Conservation (phyloP, 805 yeast genomes). For the Brettanomyces nanus region DNA sequence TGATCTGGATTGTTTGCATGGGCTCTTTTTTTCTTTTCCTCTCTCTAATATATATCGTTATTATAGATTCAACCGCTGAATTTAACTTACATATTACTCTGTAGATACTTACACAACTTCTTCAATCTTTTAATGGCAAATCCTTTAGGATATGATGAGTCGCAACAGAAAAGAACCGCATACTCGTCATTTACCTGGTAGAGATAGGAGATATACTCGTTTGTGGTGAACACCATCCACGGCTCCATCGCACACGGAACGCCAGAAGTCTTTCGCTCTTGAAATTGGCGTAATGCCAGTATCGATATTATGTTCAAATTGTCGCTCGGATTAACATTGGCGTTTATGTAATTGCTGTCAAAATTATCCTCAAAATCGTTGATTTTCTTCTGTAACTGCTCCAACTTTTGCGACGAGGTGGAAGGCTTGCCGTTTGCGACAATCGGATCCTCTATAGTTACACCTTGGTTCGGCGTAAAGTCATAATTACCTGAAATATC, state of each 20-base stretch:
- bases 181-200: constrained; percentile 16
- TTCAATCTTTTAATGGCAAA: constrained; percentile 22
- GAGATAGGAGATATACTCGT: constrained; percentile 16
- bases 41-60: too few species aligned
- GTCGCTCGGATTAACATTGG: constrained; percentile 23
- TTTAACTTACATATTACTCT: background rate
- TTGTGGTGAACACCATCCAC: constrained; percentile 23
- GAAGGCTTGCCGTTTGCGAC: too few species aligned
- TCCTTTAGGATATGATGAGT: constrained; percentile 21
- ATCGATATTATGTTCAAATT: constrained; percentile 24
- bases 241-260: constrained; percentile 1
- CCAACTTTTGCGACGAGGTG: too few species aligned
- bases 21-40: too few species aligned
- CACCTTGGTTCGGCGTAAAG: background rate
- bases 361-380: constrained; percentile 11
- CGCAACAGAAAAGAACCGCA: constrained; percentile 22
- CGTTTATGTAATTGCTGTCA: constrained; percentile 21
- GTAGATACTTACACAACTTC: constrained; percentile 5
- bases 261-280: constrained; percentile 6
- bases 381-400: constrained; percentile 8
- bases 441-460: background rate
- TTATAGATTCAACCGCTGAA: too few species aligned
- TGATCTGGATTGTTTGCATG: too few species aligned
- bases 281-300: constrained; percentile 22
- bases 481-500: too few species aligned